Conservation (phyloP, 2,329 filamentous ascomycete species). For the Cadophora gregata region DNA sequence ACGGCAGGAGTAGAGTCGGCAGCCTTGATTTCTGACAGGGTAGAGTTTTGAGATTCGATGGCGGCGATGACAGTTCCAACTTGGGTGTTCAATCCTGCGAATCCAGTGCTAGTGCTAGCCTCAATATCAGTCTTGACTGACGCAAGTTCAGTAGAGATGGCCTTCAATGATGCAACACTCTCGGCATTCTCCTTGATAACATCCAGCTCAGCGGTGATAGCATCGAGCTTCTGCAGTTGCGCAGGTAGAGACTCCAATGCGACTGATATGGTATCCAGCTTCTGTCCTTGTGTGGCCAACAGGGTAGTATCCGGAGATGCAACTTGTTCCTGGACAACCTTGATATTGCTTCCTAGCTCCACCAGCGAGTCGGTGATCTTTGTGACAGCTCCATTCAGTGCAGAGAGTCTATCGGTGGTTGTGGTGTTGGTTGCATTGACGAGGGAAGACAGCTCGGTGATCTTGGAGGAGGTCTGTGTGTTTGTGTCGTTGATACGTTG, state of each 20-base stretch:
- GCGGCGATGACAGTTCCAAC: constrained; percentile 32
- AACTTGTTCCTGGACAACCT: constrained; percentile 37
- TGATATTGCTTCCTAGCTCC: constrained; percentile 38
- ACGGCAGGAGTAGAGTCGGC: constrained; percentile 36
- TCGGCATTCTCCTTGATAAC: constrained; percentile 35
- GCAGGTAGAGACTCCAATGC: constrained; percentile 31
- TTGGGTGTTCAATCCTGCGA: constrained; percentile 31
- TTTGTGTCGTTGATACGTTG: constrained; percentile 36
- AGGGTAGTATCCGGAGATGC: constrained; percentile 37
- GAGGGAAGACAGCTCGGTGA: constrained; percentile 36
- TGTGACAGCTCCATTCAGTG: constrained; percentile 39
- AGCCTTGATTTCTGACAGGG: constrained; percentile 39
- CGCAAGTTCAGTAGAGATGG: constrained; percentile 31
- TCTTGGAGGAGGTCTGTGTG: constrained; percentile 34
- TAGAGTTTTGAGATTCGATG: constrained; percentile 36
- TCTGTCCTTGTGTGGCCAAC: constrained; percentile 35
- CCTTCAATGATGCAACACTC: constrained; percentile 26
- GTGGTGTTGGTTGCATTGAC: constrained; percentile 33
- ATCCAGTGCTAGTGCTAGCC: constrained; percentile 24
- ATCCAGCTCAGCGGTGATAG: constrained; percentile 35
- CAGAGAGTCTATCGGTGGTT: constrained; percentile 35
- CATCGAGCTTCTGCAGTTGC: constrained; percentile 33
- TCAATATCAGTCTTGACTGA: constrained; percentile 36
- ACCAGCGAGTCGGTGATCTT: constrained; percentile 38
- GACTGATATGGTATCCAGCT: constrained; percentile 38